Percentiles rank a stretch among this genome's conserved stretches.
These are phyloP conservation scores for Acorus gramineus DNA, from an alignment of 106 monocot genomes.

Conservation along the genomic window DNA sequence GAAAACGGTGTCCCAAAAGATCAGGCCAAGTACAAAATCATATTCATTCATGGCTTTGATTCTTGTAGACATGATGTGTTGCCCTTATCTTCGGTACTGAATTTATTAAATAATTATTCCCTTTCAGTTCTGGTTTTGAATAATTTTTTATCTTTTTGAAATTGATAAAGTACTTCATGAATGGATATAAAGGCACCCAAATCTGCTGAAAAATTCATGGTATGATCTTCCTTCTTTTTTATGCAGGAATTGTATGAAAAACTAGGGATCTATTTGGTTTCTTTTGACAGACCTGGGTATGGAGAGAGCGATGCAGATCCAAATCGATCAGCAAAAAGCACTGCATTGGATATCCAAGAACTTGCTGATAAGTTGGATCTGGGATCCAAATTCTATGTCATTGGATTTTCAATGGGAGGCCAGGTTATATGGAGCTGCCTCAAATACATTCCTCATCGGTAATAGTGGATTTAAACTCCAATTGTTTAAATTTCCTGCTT, in stretches of 20 bases:
- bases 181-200: no score
- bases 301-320: constrained; percentile 21
- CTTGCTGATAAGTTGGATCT: constrained; percentile 4
- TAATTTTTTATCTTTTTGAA: no score
- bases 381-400: constrained; percentile 6
- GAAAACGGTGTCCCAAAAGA: constrained; percentile 30
- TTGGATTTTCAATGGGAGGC: constrained; percentile 13
- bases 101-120: background rate
- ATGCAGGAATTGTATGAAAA: constrained; percentile 14
- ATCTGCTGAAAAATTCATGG: no score
- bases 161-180: background rate
- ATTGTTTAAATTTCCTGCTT: no score
- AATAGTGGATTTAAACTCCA: background rate
- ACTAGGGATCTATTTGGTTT: constrained; percentile 7
- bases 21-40: constrained; percentile 30
- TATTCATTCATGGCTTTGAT: constrained; percentile 40
- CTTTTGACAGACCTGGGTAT: constrained; percentile 15
- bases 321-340: constrained; percentile 1
- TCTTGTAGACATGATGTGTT: constrained; percentile 11
- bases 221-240: no score
- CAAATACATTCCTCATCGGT: constrained; percentile 10
- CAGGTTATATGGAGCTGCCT: constrained; percentile 6
- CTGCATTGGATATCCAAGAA: constrained; percentile 13
- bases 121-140: background rate
- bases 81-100: constrained; percentile 23